Percentiles rank a stretch among this genome's conserved stretches.
Evolutionary conservation across 106 monocot genomes (phyloP).

Genomic region (Posidonia australis): DNA sequence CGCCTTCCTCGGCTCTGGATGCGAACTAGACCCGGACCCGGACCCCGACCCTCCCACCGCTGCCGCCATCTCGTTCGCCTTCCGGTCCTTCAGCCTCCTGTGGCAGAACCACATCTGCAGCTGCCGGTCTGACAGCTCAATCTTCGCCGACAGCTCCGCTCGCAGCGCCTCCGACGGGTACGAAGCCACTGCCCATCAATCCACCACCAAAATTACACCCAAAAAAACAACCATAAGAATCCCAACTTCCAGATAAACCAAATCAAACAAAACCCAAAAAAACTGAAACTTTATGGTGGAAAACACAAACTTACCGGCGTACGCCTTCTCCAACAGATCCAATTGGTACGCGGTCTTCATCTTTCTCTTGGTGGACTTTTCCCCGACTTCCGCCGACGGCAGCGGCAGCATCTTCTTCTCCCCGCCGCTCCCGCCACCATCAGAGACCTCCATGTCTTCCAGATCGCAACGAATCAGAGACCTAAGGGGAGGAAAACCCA

Average conservation of each 20-base stretch:
- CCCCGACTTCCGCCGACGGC: conserved; percentile 22
- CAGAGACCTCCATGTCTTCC: no score
- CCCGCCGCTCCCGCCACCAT: no score
- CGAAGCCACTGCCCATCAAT: conserved; percentile 37
- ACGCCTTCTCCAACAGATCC: conserved; percentile 88
- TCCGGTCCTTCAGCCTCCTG: conserved; percentile 82
- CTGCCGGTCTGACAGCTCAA: conserved; percentile 80
- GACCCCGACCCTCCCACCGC: conserved; percentile 6
- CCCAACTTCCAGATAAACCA: neutral
- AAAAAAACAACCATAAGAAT: conserved; percentile 6
- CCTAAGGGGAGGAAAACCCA: no score
- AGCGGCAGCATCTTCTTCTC: neutral
- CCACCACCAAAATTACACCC: neutral
- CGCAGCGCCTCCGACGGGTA: conserved; percentile 72
- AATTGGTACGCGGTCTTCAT: conserved; percentile 97
- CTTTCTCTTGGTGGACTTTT: conserved; percentile 64
- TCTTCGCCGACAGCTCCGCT: conserved; percentile 75
- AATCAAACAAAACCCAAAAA: conserved; percentile 8
- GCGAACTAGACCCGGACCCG: conserved; percentile 15
- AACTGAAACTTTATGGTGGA: no score
- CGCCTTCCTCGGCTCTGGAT: conserved; percentile 30
- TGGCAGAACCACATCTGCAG: conserved; percentile 99
- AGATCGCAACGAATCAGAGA: no score
- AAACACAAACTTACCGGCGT: conserved; percentile 52
- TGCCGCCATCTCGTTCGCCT: conserved; percentile 25